Evolutionary conservation across 139 green algal genomes (phyloP), one percentile per base, ranked within the genome.

Genomic region (Medakamo hakoo): DNA sequence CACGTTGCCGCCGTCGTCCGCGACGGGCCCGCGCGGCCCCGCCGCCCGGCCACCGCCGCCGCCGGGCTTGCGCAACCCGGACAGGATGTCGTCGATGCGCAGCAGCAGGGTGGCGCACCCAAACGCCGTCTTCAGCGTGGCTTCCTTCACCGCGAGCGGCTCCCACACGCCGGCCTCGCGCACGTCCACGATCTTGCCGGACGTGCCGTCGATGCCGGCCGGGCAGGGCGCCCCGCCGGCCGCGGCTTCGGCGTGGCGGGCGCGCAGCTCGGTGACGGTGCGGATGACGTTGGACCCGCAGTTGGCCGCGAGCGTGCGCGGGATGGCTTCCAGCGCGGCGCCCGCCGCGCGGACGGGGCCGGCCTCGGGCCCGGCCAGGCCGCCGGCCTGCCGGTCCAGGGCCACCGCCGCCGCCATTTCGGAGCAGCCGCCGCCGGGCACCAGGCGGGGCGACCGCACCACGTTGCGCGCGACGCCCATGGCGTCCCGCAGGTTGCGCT

Each of bases 391-490:
- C 16, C 55, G 73, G 64, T 88, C 80, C 29, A 60, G 94, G 65
- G 22, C 69, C 73, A 16, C 76, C 65, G 82, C 86, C 56, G 96
- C 75, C 0, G 93, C 87, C 89, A 99, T 98, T 81, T 99, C 93
- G 24, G 94, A 89, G 5, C 88, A 87, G 28, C 93, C 93, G n/a
- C 93, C 93, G 9, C 93, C 89, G 32, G 93, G 93, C 28, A 98
- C 85, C 40, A 98, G 78, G 4, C 84, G 83, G 3, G 90, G 87
- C 60, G 97, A 89, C 55, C 55, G 27, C 9, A 55, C 26, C 57
- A 99, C 91, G 76, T 99, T 99, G 49, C 93, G 83, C 0, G 93
- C 91, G 32, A 99, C 92, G 22, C 93, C 93, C 86, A 99, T 95
- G 24, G 93, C 93, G 77, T 99, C 93, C 27, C 91, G 82, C 40